Conservation (phyloP, 495 filamentous ascomycete genomes). For the Emericellopsis terricola region DNA sequence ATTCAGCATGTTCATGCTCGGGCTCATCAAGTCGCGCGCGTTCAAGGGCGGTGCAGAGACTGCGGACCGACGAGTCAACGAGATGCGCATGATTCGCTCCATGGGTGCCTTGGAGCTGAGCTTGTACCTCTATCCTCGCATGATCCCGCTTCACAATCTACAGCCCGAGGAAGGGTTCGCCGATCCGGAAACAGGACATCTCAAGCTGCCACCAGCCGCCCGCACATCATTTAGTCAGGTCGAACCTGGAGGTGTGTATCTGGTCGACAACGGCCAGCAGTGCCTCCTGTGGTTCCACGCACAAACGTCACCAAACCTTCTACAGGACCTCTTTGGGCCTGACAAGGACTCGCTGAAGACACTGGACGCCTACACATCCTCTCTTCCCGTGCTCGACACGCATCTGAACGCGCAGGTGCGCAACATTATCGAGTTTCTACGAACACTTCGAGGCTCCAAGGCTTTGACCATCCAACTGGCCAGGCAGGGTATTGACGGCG, state of each 20-base stretch:
- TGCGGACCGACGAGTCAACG: conserved; percentile 79
- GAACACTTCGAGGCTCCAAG: conserved; percentile 66
- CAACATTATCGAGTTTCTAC: conserved; percentile 79
- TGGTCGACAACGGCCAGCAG: conserved; percentile 92
- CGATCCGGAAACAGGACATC: conserved; percentile 62
- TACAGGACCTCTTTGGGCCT: conserved; percentile 80
- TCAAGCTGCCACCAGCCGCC: conserved; percentile 56
- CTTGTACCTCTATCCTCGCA: conserved; percentile 87
- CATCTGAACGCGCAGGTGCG: conserved; percentile 90
- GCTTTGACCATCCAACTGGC: conserved; percentile 80
- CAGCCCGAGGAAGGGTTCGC: conserved; percentile 77
- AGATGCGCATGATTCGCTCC: conserved; percentile 74
- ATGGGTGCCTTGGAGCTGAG: conserved; percentile 76
- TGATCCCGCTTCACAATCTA: conserved; percentile 83
- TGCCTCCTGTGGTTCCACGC: conserved; percentile 84
- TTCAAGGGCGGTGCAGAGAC: conserved; percentile 89
- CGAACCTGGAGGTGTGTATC: conserved; percentile 89
- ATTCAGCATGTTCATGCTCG: conserved; percentile 93
- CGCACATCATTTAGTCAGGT: conserved; percentile 83
- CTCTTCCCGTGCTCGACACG: conserved; percentile 64
- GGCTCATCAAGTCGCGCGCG: conserved; percentile 74
- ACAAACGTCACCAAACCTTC: conserved; percentile 55
- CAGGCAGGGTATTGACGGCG: conserved; percentile 82
- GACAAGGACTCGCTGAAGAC: conserved; percentile 49
- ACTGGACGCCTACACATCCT: conserved; percentile 65